phyloP scores from a whole-genome alignment of 2,329 filamentous ascomycete species.

The Stenocarpella maydis region DNA sequence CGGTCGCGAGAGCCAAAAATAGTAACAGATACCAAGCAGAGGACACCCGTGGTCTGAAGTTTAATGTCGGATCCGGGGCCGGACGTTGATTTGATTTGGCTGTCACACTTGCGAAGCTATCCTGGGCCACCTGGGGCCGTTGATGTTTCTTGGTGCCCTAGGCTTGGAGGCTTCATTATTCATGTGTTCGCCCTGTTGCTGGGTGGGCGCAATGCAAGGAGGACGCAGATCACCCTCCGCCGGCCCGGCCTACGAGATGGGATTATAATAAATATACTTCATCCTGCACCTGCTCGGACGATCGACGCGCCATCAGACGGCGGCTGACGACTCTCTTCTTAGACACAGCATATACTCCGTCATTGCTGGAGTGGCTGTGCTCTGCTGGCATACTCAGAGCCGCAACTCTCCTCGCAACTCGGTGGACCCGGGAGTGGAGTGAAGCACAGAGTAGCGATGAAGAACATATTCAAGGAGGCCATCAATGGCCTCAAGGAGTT shows the following conservation, averaged over 20 bases:
- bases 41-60: background rate
- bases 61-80: background rate
- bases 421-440: background rate
- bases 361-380: background rate
- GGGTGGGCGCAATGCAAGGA: background rate
- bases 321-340: constrained; percentile 5
- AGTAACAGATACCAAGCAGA: background rate
- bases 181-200: background rate
- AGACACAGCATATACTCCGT: background rate
- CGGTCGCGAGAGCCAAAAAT: background rate
- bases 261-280: constrained; percentile 9
- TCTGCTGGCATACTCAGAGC: background rate
- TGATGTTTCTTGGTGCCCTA: constrained; percentile 7
- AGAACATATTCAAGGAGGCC: constrained; percentile 28
- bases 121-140: background rate
- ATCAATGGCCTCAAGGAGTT: constrained; percentile 36
- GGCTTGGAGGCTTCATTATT: background rate
- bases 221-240: background rate
- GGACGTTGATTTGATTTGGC: constrained; percentile 19
- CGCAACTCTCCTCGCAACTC: background rate
- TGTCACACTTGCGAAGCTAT: constrained; percentile 12
- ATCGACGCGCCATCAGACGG: background rate
- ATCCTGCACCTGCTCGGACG: constrained; percentile 3
- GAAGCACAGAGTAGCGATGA: background rate
- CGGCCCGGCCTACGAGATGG: background rate